Base-by-base conservation (phyloP, 2,329 filamentous ascomycete species). In the Claviceps arundinis region DNA sequence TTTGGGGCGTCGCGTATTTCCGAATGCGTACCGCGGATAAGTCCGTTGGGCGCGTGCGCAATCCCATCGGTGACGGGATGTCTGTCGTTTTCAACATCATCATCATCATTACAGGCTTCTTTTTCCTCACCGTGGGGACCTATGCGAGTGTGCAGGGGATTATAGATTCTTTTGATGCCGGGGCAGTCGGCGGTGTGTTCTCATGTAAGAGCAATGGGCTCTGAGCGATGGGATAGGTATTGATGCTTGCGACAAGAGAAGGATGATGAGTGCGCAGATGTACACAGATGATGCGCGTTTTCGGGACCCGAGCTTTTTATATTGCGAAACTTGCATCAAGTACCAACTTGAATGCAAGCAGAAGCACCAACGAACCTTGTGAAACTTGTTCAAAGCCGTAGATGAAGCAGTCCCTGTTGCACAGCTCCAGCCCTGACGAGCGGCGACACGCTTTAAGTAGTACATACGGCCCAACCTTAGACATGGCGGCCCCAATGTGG, bases 1-100 rank as follows among this genome's bases (percentile, higher is more conserved):
- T 95, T 73, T 96, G 87, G 87, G 87, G 85, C 13, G 77, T 88
- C 1, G 87, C 86, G 0, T 91, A 88, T 63, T 78, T 89, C 62
- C 78, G 85, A 52, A 87, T 91, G 85, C 76, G 85, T 47, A 71
- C 70, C 19, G 84, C 78, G 1, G 84, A 87, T 6, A 63, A 74
- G 2, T 68, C 72, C 1, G 73, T 78, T 37, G 73, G 77, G 49
- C 75, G 72, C 56, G 70, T 69, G 1, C 71, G 77, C 37, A 80
- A 77, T 47, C 60, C 55, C 6, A 26, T 82, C 37, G 68, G 74
- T 1, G 77, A 77, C 38, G 68, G 69, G 54, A 61, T 78, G 7
- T 77, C 79, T 44, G 74, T 82, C n/a, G 67, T 70, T 0, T 65
- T 93, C 50, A 96, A 95, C 62, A 62, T 88, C 16, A 59, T 81